These are phyloP conservation scores for Kazachstania bromeliacearum DNA, from an alignment of 805 yeast genomes.

Conservation along the genomic window DNA sequence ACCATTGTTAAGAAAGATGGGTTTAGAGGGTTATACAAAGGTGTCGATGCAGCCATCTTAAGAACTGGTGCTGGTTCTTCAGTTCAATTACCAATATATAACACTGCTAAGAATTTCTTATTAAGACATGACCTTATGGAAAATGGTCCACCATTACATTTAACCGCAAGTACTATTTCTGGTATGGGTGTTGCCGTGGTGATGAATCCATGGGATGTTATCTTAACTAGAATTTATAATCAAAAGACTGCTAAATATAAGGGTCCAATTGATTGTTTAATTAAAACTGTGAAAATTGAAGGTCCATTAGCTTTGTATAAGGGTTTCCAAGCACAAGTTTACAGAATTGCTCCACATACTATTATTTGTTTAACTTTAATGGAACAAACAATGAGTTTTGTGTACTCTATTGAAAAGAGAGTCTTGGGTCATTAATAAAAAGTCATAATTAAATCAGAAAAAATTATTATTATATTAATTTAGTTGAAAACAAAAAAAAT, in stretches of 20 bases:
- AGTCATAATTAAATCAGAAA: no score
- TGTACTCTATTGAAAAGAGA: slow-evolving; percentile 30
- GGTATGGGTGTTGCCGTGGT: slow-evolving; percentile 91
- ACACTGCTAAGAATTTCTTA: slow-evolving; percentile 58
- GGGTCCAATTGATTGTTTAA: slow-evolving; percentile 83
- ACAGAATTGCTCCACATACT: slow-evolving; percentile 93
- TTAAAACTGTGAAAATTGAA: slow-evolving; percentile 72
- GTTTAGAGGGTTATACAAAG: slow-evolving; percentile 74
- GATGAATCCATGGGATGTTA: slow-evolving; percentile 97
- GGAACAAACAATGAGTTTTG: slow-evolving; percentile 76
- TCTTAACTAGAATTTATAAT: slow-evolving; percentile 88
- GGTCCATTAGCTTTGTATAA: slow-evolving; percentile 86
- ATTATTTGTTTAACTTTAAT: slow-evolving; percentile 81
- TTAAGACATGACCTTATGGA: slow-evolving; percentile 41
- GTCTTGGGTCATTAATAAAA: slow-evolving; percentile 12
- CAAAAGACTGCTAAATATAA: slow-evolving; percentile 80
- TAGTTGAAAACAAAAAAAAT: no score
- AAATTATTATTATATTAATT: no score
- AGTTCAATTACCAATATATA: slow-evolving; percentile 88
- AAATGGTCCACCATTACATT: slow-evolving; percentile 63
- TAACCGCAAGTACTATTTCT: slow-evolving; percentile 63
- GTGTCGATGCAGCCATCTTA: slow-evolving; percentile 88
- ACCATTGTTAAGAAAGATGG: slow-evolving; percentile 63
- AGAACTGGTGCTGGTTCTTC: slow-evolving; percentile 95
- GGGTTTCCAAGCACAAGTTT: slow-evolving; percentile 88